Evolutionary conservation across 2,329 filamentous ascomycete genomes (phyloP).

Genomic region (Fusarium kyushuense): DNA sequence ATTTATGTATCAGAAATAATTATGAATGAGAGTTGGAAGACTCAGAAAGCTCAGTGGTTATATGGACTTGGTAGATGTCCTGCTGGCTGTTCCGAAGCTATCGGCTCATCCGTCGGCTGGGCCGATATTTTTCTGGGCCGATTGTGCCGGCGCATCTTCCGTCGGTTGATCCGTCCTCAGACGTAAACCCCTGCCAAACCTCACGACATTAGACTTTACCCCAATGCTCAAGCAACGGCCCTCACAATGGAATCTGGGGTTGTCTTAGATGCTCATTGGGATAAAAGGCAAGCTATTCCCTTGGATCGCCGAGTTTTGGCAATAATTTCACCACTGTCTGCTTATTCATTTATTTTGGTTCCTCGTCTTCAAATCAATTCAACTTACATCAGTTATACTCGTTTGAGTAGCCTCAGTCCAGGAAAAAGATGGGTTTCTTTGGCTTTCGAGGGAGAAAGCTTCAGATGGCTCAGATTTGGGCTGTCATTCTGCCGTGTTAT

Average conservation of each 20-base stretch:
- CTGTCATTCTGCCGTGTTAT: constrained; percentile 6
- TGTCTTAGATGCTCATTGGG: too few relatives aligned
- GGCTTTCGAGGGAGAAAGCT: constrained; percentile 1
- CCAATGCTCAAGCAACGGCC: too few relatives aligned
- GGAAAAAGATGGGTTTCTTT: constrained; percentile 1
- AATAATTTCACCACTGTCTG: too few relatives aligned
- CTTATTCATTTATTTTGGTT: too few relatives aligned
- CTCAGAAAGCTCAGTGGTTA: background rate
- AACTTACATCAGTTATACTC: too few relatives aligned
- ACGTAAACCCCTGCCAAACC: background rate
- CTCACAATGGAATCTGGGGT: too few relatives aligned
- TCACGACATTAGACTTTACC: background rate
- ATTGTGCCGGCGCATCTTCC: background rate
- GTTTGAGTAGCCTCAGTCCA: too few relatives aligned
- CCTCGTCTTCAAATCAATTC: too few relatives aligned
- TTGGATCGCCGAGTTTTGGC: too few relatives aligned
- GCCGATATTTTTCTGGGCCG: background rate
- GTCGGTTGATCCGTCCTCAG: background rate
- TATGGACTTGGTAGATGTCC: background rate
- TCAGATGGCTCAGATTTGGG: constrained; percentile 14
- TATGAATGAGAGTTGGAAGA: too few relatives aligned
- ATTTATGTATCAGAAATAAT: background rate
- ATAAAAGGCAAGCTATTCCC: too few relatives aligned
- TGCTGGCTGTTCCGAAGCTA: background rate
- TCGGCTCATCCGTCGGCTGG: constrained; percentile 13